Base-by-base conservation (phyloP, 2,329 filamentous ascomycete genomes). In the Sclerotinia trifoliorum region DNA sequence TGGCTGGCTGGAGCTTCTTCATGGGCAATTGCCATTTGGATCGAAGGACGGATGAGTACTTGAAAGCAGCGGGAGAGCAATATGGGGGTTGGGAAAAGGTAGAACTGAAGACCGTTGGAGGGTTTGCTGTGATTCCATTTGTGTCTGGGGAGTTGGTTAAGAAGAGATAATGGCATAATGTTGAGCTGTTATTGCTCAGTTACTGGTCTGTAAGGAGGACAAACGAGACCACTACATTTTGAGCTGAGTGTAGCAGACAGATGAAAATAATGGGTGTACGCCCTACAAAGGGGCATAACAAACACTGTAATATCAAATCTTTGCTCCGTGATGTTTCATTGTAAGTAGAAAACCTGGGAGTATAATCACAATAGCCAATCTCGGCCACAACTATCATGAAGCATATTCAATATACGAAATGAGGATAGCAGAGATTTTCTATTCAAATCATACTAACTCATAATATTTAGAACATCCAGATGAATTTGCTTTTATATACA, bases 251-350 rank as follows among this genome's bases (percentile, higher is more conserved):
- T 11, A 55, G 10, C 13, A 7, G 10, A 7, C 0, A 11, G 29
- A 13, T 35, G 52, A 15, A 1, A 35, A 35, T n/a, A 6, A 5
- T 2, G 29, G 2, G 8, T 15, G 3, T 55, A 2, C 1, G 1
- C 5, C 11, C 0, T 5, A 8, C 5, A 5, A 15, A 6, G 1
- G 5, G 5, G 2, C 4, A 1, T 11, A 2, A 8, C 19, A 15
- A n/a, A 35, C 19, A 8, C 5, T 0, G n/a, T 21, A 1, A 1
- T 35, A 21, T 35, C 29, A 35, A 0, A 35, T 7, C 8, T 55
- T 42, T 42, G 11, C 39, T 0, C 13, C 13, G 8, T 3, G 39
- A 42, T 42, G 11, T 15, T 15, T 42, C 5, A 0, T 15, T 4
- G 13, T 42, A 15, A 42, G 39, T 42, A n/a, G 39, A 42, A 42